These are phyloP conservation scores for Penicillium bialowiezense DNA, from an alignment of 495 filamentous ascomycete species.

Conservation along the genomic window DNA sequence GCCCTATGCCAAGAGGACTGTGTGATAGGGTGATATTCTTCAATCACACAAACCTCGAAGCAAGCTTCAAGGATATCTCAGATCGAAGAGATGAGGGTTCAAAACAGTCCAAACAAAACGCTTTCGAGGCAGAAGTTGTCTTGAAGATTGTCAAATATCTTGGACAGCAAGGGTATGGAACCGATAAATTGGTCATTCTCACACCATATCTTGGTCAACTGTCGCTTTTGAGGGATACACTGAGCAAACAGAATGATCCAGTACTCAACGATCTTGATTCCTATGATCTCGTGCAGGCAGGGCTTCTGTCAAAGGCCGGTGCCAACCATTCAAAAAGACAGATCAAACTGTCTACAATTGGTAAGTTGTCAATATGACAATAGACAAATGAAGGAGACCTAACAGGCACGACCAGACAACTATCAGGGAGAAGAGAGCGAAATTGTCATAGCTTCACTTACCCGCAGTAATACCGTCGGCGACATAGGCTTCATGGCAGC, in stretches of 20 bases:
- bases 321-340: slow-evolving; percentile 49
- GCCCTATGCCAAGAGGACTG: slow-evolving; percentile 56
- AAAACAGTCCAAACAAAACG: slow-evolving; percentile 58
- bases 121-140: slow-evolving; percentile 66
- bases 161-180: slow-evolving; percentile 72
- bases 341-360: slow-evolving; percentile 65
- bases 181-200: slow-evolving; percentile 63
- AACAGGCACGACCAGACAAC: slow-evolving; percentile 52
- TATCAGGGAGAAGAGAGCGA: slow-evolving; percentile 81
- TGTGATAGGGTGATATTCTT: slow-evolving; percentile 63
- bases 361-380: no score
- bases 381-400: no score
- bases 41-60: slow-evolving; percentile 58
- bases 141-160: slow-evolving; percentile 68
- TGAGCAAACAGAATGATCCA: slow-evolving; percentile 58
- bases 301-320: slow-evolving; percentile 54
- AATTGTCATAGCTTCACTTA: slow-evolving; percentile 66
- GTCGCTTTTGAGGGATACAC: slow-evolving; percentile 48
- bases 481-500: slow-evolving; percentile 76
- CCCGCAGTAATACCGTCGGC: slow-evolving; percentile 58
- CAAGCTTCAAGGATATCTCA: slow-evolving; percentile 23
- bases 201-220: slow-evolving; percentile 77
- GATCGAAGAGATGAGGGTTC: slow-evolving; percentile 52
- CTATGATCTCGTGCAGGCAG: slow-evolving; percentile 63
- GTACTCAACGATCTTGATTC: slow-evolving; percentile 70